Conservation (phyloP, 2,329 filamentous ascomycete species). For the Macrophomina phaseolina region DNA sequence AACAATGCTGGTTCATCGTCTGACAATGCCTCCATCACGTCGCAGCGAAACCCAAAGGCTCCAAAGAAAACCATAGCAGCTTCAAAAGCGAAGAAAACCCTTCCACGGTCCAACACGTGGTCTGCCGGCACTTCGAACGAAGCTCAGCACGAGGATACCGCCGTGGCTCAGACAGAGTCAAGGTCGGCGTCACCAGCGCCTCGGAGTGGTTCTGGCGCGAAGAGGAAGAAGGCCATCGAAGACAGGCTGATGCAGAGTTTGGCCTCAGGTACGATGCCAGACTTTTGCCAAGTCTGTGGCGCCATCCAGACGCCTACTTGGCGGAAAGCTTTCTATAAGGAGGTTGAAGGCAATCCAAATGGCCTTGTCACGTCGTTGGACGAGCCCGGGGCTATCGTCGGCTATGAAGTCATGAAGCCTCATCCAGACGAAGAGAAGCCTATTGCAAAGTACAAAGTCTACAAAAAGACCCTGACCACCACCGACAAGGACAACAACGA, state of each 20-base stretch:
- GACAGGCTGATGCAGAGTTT: conserved; percentile 65
- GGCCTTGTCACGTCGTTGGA: conserved; percentile 73
- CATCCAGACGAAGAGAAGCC: conserved; percentile 61
- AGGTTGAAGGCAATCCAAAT: conserved; percentile 71
- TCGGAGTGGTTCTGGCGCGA: conserved; percentile 60
- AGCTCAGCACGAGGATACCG: conserved; percentile 38
- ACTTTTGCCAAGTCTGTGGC: conserved; percentile 90
- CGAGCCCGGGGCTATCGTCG: conserved; percentile 69
- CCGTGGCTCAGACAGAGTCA: neutral
- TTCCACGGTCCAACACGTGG: conserved; percentile 47
- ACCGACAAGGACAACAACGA: conserved; percentile 64
- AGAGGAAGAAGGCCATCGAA: conserved; percentile 69
- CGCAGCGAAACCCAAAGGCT: neutral
- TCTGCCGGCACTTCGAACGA: conserved; percentile 37
- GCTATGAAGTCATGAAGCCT: conserved; percentile 39
- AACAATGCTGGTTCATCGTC: neutral
- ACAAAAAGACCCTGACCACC: conserved; percentile 74
- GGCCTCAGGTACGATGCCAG: conserved; percentile 80
- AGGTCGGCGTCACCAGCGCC: conserved; percentile 27
- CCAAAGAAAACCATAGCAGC: conserved; percentile 29
- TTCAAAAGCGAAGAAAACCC: conserved; percentile 36
- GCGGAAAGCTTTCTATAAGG: conserved; percentile 74
- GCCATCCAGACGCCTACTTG: conserved; percentile 96
- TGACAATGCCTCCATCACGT: neutral
- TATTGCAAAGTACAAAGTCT: conserved; percentile 71